These are phyloP conservation scores for Phialophora verrucosa DNA, from an alignment of 2,329 filamentous ascomycete genomes.

Conservation along the genomic window DNA sequence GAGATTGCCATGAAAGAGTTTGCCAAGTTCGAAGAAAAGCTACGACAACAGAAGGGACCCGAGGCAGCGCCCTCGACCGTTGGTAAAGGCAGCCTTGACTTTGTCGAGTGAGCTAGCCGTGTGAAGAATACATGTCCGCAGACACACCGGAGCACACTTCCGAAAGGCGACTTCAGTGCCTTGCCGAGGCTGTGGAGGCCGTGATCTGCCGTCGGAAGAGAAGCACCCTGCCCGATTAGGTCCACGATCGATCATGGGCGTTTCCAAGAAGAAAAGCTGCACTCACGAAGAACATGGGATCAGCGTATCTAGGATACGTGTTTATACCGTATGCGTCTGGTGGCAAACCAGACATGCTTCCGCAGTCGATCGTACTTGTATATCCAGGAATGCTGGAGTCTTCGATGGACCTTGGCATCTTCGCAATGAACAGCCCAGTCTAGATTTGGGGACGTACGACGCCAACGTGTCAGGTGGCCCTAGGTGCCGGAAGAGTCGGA, in stretches of 20 bases:
- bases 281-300: neutral
- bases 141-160: neutral
- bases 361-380: neutral
- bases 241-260: neutral
- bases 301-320: neutral
- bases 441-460: neutral
- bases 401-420: neutral
- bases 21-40: slow-evolving; percentile 90
- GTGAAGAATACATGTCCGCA: neutral
- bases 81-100: slow-evolving; percentile 61
- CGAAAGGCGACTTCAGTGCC: neutral
- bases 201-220: neutral
- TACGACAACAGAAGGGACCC: slow-evolving; percentile 63
- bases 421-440: neutral
- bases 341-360: too few species aligned
- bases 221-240: neutral
- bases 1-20: slow-evolving; percentile 87
- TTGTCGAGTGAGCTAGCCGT: slow-evolving; percentile 44
- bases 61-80: slow-evolving; percentile 57
- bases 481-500: neutral
- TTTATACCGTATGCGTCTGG: neutral
- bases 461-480: slow-evolving; percentile 10
- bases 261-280: neutral
- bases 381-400: neutral
- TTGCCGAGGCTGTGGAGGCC: neutral